A percentile compares a stretch with the other conserved stretches of the same genome.
These are phyloP conservation scores for Lentinus polychrous DNA, from an alignment of 1,284 basidiomycete species.

Conservation along the genomic window DNA sequence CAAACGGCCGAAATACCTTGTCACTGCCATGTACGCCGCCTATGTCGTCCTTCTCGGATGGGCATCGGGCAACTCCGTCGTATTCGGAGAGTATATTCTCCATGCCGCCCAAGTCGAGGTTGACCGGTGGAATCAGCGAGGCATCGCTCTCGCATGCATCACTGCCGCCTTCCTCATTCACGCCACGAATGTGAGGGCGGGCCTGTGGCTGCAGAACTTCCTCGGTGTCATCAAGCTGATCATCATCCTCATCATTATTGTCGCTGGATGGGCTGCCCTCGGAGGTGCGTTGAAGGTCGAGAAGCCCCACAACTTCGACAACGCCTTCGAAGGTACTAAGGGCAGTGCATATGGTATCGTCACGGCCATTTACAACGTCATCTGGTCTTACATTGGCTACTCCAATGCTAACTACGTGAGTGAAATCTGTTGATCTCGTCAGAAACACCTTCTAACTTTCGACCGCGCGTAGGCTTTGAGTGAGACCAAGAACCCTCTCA, in stretches of 20 bases:
- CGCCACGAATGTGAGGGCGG: conserved; percentile 42
- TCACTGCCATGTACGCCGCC: conserved; percentile 34
- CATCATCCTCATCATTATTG: conserved; percentile 43
- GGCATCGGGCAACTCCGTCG: conserved; percentile 43
- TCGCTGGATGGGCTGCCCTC: conserved; percentile 37
- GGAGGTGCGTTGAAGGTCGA: conserved; percentile 34
- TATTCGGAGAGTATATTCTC: conserved; percentile 53
- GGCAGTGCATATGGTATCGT: conserved; percentile 36
- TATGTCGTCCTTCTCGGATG: conserved; percentile 34
- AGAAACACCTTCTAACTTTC: not conserved
- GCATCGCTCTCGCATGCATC: conserved; percentile 34
- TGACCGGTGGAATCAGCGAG: conserved; percentile 14
- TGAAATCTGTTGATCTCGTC: not conserved
- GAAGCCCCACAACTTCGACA: conserved; percentile 34
- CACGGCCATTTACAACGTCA: conserved; percentile 49
- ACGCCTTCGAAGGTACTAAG: conserved; percentile 38
- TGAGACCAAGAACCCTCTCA: conserved; percentile 53
- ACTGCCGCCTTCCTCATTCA: conserved; percentile 52
- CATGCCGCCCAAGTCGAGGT: conserved; percentile 25
- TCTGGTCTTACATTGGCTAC: conserved; percentile 60
- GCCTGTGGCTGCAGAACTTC: conserved; percentile 53
- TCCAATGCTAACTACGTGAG: conserved; percentile 55
- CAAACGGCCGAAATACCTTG: conserved; percentile 46
- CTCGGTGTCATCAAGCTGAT: conserved; percentile 55
- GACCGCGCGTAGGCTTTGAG: conserved; percentile 29